Conservation (phyloP, 352 stramenopile species). For the Phytophthora idaei region DNA sequence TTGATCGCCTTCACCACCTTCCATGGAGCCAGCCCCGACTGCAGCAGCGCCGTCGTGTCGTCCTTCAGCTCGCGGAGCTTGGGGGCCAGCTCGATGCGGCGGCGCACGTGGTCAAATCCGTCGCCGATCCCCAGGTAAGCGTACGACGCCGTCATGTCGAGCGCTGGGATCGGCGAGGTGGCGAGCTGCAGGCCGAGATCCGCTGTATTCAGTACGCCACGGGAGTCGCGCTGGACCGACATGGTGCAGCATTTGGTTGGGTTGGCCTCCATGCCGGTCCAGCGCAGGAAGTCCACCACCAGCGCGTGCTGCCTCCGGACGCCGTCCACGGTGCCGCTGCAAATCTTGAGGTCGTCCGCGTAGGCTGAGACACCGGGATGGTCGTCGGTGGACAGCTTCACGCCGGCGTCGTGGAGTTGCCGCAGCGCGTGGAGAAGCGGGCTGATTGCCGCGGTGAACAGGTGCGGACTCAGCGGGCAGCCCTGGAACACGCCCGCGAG, state of each 20-base stretch:
- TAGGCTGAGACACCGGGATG: conserved; percentile 13
- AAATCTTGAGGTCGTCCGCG: background rate
- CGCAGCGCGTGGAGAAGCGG: conserved; percentile 19
- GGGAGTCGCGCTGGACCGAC: background rate
- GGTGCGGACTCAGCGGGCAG: too few relatives aligned
- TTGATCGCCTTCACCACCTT: conserved; percentile 11
- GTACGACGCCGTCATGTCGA: background rate
- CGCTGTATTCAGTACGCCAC: background rate
- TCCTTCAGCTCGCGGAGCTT: background rate
- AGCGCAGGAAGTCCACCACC: conserved; percentile 2
- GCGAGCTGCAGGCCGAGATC: background rate
- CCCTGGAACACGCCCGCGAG: too few relatives aligned
- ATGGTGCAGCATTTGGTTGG: conserved; percentile 8
- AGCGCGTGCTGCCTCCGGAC: conserved; percentile 15
- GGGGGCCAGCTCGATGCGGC: too few relatives aligned
- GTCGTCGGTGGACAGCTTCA: conserved; percentile 2
- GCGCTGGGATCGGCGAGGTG: background rate
- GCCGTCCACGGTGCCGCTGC: conserved; percentile 19
- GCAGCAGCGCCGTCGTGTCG: background rate
- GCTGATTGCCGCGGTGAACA: background rate
- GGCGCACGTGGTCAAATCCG: background rate
- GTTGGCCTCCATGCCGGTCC: conserved; percentile 13
- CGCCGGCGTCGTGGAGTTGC: background rate
- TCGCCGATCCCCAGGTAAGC: conserved; percentile 1
- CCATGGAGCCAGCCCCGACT: background rate